phyloP scores from a whole-genome alignment of 225 moss, liverwort and hornwort species.

The Rhytidiadelphus loreus region DNA sequence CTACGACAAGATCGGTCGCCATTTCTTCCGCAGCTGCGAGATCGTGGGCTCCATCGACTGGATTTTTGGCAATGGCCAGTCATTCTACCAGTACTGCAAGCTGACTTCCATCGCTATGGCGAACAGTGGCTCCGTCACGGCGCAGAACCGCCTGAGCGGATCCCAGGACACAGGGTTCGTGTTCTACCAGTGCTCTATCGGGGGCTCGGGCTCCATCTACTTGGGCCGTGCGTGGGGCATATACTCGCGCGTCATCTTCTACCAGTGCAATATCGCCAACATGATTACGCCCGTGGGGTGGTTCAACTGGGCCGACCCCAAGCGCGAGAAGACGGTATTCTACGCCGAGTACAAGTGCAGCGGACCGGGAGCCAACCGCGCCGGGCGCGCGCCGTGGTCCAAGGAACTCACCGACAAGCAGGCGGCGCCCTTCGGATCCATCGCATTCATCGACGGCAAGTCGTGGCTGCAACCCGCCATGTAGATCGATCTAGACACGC shows the following conservation, averaged over 20 bases:
- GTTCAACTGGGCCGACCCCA: background rate
- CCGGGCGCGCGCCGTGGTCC: background rate
- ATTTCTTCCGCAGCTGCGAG: background rate
- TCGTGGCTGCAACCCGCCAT: background rate
- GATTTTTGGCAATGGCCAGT: background rate
- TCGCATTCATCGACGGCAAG: background rate
- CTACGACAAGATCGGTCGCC: background rate
- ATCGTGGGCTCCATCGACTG: background rate
- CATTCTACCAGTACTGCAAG: background rate
- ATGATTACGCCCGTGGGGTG: slow-evolving; percentile 2
- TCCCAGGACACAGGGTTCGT: background rate
- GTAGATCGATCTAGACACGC: background rate
- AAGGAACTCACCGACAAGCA: background rate
- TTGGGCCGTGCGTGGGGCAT: background rate
- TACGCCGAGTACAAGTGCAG: background rate
- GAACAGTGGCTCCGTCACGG: background rate
- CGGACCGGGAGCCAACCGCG: background rate
- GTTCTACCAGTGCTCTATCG: background rate
- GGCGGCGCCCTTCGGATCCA: background rate
- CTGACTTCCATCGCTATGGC: background rate
- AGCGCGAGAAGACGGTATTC: background rate
- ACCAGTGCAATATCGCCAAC: background rate
- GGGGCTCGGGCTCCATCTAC: slow-evolving; percentile 7
- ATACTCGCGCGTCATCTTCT: slow-evolving; percentile 3
- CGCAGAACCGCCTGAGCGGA: background rate